phyloP scores from a whole-genome alignment of 148 eudicot genomes.

The Rhododendron williamsianum region DNA sequence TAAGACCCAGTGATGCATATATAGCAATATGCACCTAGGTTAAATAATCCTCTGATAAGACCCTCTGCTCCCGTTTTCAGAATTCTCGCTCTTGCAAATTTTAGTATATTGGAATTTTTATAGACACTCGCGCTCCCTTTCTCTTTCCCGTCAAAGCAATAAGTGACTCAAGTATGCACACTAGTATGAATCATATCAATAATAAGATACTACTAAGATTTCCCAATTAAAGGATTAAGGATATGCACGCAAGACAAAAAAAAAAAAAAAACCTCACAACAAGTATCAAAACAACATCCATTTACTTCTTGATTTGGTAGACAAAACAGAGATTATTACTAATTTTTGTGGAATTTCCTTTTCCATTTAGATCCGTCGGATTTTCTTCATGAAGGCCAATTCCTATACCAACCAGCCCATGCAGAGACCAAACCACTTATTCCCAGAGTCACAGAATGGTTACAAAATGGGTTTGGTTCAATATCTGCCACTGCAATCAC shows the following conservation, averaged over 20 bases:
- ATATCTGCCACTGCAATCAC: constrained; percentile 77
- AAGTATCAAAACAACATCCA: background rate
- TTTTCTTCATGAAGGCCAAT: constrained; percentile 66
- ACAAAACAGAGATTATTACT: background rate
- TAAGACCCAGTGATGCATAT: too few species aligned
- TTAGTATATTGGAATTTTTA: background rate
- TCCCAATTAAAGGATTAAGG: background rate
- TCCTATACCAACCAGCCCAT: constrained; percentile 99
- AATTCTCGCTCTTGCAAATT: background rate
- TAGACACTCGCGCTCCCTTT: background rate
- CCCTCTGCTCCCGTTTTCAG: background rate
- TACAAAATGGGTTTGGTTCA: constrained; percentile 86
- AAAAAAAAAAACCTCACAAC: background rate
- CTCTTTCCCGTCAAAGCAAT: background rate
- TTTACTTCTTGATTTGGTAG: background rate
- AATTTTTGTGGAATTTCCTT: background rate
- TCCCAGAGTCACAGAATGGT: constrained; percentile 73
- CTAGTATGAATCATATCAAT: background rate
- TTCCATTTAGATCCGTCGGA: background rate
- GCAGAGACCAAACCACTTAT: constrained; percentile 96
- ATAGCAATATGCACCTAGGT: too few species aligned
- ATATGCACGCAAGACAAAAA: background rate
- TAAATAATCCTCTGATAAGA: too few species aligned
- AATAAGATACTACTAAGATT: background rate
- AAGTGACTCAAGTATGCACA: background rate